Base-by-base conservation (phyloP, 177 flowering plant genomes). In the Tripterygium wilfordii region DNA sequence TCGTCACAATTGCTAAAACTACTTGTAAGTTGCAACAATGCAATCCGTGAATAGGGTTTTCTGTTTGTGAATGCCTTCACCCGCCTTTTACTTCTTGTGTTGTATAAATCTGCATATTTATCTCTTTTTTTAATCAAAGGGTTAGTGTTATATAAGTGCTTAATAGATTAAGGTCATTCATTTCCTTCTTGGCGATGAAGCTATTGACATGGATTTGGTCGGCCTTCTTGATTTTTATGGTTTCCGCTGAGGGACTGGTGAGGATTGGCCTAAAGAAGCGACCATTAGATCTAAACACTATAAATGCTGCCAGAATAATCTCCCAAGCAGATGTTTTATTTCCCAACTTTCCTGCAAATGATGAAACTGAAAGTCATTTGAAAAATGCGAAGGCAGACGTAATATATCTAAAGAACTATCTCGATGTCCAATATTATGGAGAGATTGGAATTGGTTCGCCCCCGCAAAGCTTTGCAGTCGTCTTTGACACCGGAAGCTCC, bases 401-500 rank as follows among this genome's bases (percentile, higher is more conserved):
- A 1, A 37, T 70, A 14, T 52, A 50, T 40, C 36, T 71, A 24
- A 70, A 64, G 60, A 66, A 61, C 19, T 71, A 57, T 33, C 28
- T 66, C 35, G 64, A 71, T 51, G 23, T 59, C 15, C 76, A 71
- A 22, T 71, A 71, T 24, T 71, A 55, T 38, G 76, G 76, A 48
- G 59, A 61, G 54, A 55, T 71, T 31, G 60, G 70, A 14, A 55
- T 71, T 18, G 76, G 76, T 3, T 33, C 76, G 0, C 76, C 76
- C 17, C 47, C 65, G 1, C 76, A 71, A 27, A 52, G 3, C 16
- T 71, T 71, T 36, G 13, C 54, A 2, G 72, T 67, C 19, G 42
- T 67, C 7, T 71, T 71, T 43, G 72, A 71, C 25, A 71, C 76
- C 5, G 72, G 67, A 10, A 67, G 67, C 51, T 64, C 76, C 27